Evolutionary conservation across 495 filamentous ascomycete species (phyloP), one percentile per base, ranked within the genome.

Genomic region (Penicillium macrosclerotiorum): DNA sequence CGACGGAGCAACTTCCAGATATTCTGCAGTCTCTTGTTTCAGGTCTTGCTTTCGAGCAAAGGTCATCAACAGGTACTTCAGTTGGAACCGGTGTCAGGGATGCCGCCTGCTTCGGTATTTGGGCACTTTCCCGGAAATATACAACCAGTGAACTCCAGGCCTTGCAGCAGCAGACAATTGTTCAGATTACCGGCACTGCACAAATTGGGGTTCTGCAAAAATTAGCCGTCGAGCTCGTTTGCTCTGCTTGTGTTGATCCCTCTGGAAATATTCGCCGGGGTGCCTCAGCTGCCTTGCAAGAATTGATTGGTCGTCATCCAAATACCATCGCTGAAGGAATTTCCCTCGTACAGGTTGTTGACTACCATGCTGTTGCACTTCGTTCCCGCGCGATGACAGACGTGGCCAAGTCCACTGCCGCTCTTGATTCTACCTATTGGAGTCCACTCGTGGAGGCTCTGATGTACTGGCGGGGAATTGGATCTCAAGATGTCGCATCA

Each of bases 81-180:
- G 70, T 89, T n/a, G 94, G 94, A 7, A 83, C 86, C 0, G 96
- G 92, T 54, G 94, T 97, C n/a, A 79, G 93, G 41, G 93, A 99
- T 71, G 94, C 94, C 4, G 88, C 93, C 2, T 94, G 89, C 62
- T 96, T 96, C 58, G 93, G 93, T 22, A 84, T 95, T 20, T 99
- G 93, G 93, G 82, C 90, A 1, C 65, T 97, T 8, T 90, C 90
- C 32, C 77, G 93, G 46, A 83, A 90, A 36, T 99, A 97, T 51
- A 84, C 78, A 1, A 96, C 92, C 0, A 52, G 71, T 1, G 90
- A 96, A 55, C 71, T 97, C 8, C 75, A 85, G 8, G 73, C 74
- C 2, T 75, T 93, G 3, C 69, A 77, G 6, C 62, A 74, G 0
- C 60, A 66, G 26, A 42, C 52, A 14, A 65, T 71, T 24, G 52